Evolutionary conservation across 169 alveolate genomes (phyloP), one percentile per base, ranked within the genome.

Genomic region (Plasmodium coatneyi): DNA sequence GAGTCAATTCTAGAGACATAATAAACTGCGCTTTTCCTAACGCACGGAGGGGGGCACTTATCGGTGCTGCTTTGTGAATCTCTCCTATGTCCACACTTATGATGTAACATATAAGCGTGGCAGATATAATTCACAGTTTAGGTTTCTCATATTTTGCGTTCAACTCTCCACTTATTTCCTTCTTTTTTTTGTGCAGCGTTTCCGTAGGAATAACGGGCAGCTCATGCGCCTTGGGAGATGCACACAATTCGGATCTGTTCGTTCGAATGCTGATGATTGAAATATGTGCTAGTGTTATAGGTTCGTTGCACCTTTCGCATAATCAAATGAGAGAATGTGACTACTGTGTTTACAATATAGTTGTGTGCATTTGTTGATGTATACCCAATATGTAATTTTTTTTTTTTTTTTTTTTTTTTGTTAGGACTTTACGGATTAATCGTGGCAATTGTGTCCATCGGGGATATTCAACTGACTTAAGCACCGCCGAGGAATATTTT

Each of bases 171-270:
- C 16, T 79, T 41, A 5, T 9, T 10, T 25, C 39, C n/a, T 10
- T 25, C 54, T 32, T 71, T 16, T 30, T 30, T 78, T 19, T 71
- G 43, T 90, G 76, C 90, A 96, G 98, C 12, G 96, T 99, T 84
- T 97, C 99, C 82, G 99, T 99, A 76, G 99, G 99, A 14, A 99
- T 99, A 79, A 98, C 99, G 43, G 99, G 99, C 3, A 98, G 99
- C 82, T 99, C 99, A 76, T 98, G 99, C 70, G 99, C 99, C 10
- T 95, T 99, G 71, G 99, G 99, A 71, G 99, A 99, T 96, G 99
- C 99, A 12, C 99, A 99, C 97, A 97, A 98, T 71, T 99, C 99
- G 9, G 99, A 99, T 92, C 98, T 99, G n/a, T 99, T 99, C 96
- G 99, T 98, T 60, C 98, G 99, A 96, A 99, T 99, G 97, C 97